Evolutionary conservation across 2,329 filamentous ascomycete species (phyloP).

Genomic region (Fusarium annulatum): DNA sequence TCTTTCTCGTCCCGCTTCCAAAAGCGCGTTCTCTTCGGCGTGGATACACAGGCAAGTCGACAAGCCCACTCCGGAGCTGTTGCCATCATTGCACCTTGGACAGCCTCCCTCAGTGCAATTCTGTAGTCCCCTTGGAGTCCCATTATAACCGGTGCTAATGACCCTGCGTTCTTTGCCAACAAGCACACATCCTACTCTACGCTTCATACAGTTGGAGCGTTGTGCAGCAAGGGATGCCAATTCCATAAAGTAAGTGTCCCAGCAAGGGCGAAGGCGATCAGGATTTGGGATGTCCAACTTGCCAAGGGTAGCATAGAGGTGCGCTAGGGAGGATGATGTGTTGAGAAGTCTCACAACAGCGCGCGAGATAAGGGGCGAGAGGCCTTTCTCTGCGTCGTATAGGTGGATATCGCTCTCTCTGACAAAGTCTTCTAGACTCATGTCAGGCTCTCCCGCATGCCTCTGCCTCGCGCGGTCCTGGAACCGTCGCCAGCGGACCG

Average conservation of each 20-base stretch:
- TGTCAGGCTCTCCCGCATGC: slow-evolving; percentile 39
- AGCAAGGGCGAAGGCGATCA: slow-evolving; percentile 84
- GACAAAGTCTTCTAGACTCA: slow-evolving; percentile 67
- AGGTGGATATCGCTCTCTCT: slow-evolving; percentile 76
- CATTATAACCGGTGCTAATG: slow-evolving; percentile 96
- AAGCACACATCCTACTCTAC: slow-evolving; percentile 92
- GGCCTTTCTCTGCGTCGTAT: slow-evolving; percentile 73
- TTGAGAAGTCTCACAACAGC: slow-evolving; percentile 90
- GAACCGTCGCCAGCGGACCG: slow-evolving; percentile 84
- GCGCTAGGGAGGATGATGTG: slow-evolving; percentile 75
- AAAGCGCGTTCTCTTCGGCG: slow-evolving; percentile 94
- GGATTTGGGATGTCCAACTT: slow-evolving; percentile 81
- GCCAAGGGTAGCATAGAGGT: slow-evolving; percentile 78
- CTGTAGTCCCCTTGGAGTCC: slow-evolving; percentile 86
- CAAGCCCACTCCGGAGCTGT: slow-evolving; percentile 76
- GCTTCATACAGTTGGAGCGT: slow-evolving; percentile 97
- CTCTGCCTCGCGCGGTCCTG: slow-evolving; percentile 52
- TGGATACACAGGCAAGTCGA: slow-evolving; percentile 96
- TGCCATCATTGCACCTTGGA: slow-evolving; percentile 82
- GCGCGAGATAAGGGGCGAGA: slow-evolving; percentile 81
- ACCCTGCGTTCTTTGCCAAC: slow-evolving; percentile 84
- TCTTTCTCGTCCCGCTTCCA: slow-evolving; percentile 92
- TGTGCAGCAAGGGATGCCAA: slow-evolving; percentile 92
- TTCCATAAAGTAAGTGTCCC: slow-evolving; percentile 99
- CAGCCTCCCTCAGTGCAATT: slow-evolving; percentile 97